These are phyloP conservation scores for Phytopythium mirpurense DNA, from an alignment of 352 stramenopile genomes.

Conservation along the genomic window DNA sequence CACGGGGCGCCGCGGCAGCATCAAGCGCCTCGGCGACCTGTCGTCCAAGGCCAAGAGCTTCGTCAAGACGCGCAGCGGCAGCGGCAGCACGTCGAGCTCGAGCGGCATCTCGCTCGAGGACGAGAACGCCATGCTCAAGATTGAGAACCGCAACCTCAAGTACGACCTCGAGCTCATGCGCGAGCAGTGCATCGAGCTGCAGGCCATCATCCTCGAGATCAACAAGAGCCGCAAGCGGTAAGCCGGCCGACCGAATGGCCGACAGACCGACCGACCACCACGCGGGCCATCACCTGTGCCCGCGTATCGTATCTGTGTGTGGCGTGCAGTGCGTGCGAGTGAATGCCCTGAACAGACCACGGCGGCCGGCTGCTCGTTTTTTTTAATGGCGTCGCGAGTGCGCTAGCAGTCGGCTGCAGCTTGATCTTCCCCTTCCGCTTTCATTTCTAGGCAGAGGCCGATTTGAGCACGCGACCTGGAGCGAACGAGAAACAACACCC, in stretches of 20 bases:
- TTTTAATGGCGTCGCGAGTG: background rate
- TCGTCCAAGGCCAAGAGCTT: constrained; percentile 66
- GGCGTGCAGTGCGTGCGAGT: background rate
- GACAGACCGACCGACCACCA: no score
- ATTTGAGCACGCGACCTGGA: background rate
- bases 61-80: constrained; percentile 57
- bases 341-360: background rate
- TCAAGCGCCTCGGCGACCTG: constrained; percentile 73
- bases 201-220: constrained; percentile 87
- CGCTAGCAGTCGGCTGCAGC: background rate
- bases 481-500: background rate
- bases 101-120: constrained; percentile 73
- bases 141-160: constrained; percentile 85
- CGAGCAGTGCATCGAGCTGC: constrained; percentile 84
- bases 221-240: constrained; percentile 87
- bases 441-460: background rate
- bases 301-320: constrained; percentile 5
- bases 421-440: background rate
- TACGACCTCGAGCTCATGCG: constrained; percentile 87
- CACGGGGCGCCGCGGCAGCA: constrained; percentile 37
- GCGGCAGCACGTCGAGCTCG: constrained; percentile 58
- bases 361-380: background rate
- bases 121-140: constrained; percentile 84
- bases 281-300: background rate
- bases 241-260: no score